Percentiles rank a stretch among this genome's conserved stretches.
Evolutionary conservation across 345 rosid species (phyloP).

Genomic region (Ceriops zippeliana): DNA sequence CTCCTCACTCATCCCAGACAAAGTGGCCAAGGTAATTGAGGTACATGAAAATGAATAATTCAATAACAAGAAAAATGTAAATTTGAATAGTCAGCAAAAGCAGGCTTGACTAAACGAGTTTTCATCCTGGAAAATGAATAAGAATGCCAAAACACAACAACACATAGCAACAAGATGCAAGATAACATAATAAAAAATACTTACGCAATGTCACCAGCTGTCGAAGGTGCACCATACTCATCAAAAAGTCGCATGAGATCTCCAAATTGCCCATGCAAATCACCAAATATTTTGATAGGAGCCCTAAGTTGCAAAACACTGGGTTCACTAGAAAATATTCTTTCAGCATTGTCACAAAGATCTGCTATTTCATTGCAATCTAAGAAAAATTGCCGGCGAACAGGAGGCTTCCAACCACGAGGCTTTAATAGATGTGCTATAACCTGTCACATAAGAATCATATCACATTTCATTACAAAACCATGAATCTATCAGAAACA

Average conservation of each 20-base stretch:
- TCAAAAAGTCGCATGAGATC: conserved; percentile 99
- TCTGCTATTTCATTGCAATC: conserved; percentile 97
- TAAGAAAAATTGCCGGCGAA: conserved; percentile 84
- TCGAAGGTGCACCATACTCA: conserved; percentile 96
- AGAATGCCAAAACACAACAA: neutral
- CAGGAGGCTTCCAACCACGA: conserved; percentile 98
- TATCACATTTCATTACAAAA: neutral
- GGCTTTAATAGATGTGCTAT: conserved; percentile 87
- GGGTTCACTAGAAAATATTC: conserved; percentile 78
- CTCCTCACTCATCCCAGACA: too few species aligned
- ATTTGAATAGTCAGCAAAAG: too few species aligned
- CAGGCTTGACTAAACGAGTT: too few species aligned
- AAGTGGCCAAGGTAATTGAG: too few species aligned
- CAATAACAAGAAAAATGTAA: too few species aligned
- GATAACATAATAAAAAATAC: conserved; percentile 18
- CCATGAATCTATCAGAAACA: conserved; percentile 2
- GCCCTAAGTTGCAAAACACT: conserved; percentile 86
- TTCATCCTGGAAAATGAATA: neutral
- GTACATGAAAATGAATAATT: too few species aligned
- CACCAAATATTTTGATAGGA: conserved; percentile 94
- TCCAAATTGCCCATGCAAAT: conserved; percentile 98
- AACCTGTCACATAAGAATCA: conserved; percentile 41
- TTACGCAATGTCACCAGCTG: conserved; percentile 99
- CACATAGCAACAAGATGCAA: neutral
- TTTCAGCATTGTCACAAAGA: conserved; percentile 85